phyloP scores from a whole-genome alignment of 2,329 filamentous ascomycete species.

The Eutypella sp. region DNA sequence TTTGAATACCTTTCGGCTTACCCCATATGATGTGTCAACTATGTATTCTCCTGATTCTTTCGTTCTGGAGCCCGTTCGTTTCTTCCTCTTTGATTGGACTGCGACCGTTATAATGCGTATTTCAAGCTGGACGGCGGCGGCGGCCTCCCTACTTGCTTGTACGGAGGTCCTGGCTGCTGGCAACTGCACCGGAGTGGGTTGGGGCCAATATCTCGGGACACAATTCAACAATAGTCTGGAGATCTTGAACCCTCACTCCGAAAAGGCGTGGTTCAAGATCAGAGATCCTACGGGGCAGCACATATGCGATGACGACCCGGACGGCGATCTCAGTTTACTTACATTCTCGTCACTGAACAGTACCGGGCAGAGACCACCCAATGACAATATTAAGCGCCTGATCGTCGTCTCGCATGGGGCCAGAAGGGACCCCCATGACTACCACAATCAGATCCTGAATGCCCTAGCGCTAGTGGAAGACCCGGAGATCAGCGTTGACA shows the following conservation, averaged over 20 bases:
- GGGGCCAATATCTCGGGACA: constrained; percentile 2
- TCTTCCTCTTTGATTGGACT: neutral
- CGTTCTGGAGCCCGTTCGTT: neutral
- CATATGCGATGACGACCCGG: constrained; percentile 1
- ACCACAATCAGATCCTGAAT: constrained; percentile 1
- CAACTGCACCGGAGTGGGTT: constrained; percentile 1
- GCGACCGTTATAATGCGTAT: neutral
- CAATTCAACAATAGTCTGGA: constrained; percentile 1
- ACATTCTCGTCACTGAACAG: constrained; percentile 3
- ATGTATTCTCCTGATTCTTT: neutral
- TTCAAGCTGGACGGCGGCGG: neutral
- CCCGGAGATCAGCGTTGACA: neutral
- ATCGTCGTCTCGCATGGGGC: constrained; percentile 4
- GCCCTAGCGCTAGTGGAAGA: constrained; percentile 1
- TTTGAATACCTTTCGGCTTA: no score
- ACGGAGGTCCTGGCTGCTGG: neutral
- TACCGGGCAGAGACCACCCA: neutral
- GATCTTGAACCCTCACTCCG: neutral
- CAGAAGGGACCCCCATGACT: neutral
- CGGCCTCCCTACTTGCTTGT: neutral
- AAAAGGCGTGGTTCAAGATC: constrained; percentile 5
- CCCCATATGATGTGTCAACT: neutral
- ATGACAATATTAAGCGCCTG: neutral
- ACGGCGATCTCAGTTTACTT: constrained; percentile 3
- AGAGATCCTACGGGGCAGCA: constrained; percentile 3